Conservation (phyloP, 1,139 yeast species). For the Pichia sp. region DNA sequence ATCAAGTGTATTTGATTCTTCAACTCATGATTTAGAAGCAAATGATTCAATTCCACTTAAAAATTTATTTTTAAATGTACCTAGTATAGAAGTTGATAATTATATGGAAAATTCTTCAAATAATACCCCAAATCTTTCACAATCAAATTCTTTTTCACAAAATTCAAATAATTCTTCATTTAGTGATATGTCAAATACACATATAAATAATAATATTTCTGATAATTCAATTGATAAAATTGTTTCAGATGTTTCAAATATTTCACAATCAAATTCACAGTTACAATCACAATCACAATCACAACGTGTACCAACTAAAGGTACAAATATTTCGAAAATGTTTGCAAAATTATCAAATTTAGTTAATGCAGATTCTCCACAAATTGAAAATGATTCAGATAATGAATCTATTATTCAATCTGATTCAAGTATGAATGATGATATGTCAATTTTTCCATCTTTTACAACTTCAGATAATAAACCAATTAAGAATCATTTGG, state of each 20-base stretch:
- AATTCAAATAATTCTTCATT: no score
- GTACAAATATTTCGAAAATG: conserved; percentile 1
- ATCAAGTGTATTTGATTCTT: neutral
- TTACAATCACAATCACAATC: no score
- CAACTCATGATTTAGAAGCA: conserved; percentile 7
- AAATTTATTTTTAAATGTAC: conserved; percentile 1
- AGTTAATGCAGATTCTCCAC: conserved; percentile 14
- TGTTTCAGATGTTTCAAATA: neutral
- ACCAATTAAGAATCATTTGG: no score
- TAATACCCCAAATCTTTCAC: neutral
- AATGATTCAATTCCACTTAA: conserved; percentile 8
- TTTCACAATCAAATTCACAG: no score
- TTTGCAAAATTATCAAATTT: conserved; percentile 10
- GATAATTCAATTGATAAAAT: neutral
- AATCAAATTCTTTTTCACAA: neutral
- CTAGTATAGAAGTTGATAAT: conserved; percentile 4
- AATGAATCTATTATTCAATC: no score
- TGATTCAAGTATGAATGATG: no score
- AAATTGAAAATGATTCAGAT: neutral
- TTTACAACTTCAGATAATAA: neutral
- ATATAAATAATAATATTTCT: neutral
- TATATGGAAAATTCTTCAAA: conserved; percentile 1
- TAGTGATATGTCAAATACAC: neutral
- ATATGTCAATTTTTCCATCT: no score
- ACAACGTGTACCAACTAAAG: neutral